These are phyloP conservation scores for Alnus glutinosa DNA, from an alignment of 306 rosid genomes.

Conservation along the genomic window DNA sequence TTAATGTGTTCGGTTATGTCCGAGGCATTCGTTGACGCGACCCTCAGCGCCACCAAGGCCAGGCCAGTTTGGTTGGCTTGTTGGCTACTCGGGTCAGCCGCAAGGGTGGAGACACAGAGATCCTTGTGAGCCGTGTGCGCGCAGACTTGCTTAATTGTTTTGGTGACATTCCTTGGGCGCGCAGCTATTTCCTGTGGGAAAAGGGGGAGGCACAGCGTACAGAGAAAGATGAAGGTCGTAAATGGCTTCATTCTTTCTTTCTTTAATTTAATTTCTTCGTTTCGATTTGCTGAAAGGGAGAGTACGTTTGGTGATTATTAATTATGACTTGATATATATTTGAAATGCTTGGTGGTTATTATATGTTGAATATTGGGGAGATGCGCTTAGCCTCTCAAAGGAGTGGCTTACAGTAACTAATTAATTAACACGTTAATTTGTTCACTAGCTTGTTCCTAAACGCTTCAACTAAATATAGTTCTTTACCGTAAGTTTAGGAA, in stretches of 20 bases:
- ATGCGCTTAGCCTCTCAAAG: background rate
- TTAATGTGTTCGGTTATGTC: slow-evolving; percentile 9
- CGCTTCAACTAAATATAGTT: background rate
- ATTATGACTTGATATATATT: background rate
- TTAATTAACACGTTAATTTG: background rate
- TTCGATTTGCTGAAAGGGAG: background rate
- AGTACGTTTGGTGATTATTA: background rate
- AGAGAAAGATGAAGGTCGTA: slow-evolving; percentile 19
- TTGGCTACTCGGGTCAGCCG: background rate
- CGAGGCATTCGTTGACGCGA: slow-evolving; percentile 17
- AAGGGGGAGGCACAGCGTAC: slow-evolving; percentile 15
- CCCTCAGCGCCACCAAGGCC: slow-evolving; percentile 19
- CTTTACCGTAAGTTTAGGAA: background rate
- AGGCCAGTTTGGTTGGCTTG: background rate
- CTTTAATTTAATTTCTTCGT: too few species aligned
- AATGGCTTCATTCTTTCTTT: slow-evolving; percentile 31
- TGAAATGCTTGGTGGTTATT: background rate
- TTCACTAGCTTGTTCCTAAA: background rate
- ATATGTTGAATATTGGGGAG: background rate
- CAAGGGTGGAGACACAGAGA: slow-evolving; percentile 7
- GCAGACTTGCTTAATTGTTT: slow-evolving; percentile 14
- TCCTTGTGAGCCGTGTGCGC: background rate
- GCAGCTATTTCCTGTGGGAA: slow-evolving; percentile 19
- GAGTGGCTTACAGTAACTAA: background rate
- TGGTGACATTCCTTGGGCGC: background rate